These are phyloP conservation scores for Chaetomium strumarium DNA, from an alignment of 2,329 filamentous ascomycete species.

Conservation along the genomic window DNA sequence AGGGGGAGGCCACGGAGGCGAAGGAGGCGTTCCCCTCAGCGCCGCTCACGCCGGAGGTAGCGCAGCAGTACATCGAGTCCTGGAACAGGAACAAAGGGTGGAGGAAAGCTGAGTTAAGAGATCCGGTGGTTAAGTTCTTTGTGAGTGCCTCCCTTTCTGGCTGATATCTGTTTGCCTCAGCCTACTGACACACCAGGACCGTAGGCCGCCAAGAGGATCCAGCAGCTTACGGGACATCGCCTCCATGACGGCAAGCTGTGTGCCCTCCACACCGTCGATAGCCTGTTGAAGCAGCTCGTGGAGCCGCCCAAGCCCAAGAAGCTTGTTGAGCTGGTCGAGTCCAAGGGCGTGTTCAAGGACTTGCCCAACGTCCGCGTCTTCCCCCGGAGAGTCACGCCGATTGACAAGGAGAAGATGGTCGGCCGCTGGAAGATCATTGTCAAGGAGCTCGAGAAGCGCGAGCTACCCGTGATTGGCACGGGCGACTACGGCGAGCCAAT, in stretches of 20 bases:
- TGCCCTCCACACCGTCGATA: constrained; percentile 46
- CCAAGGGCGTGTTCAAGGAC: constrained; percentile 39
- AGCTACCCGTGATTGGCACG: constrained; percentile 30
- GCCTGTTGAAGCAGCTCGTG: constrained; percentile 49
- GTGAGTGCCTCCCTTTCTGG: constrained; percentile 41
- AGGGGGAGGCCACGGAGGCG: not conserved
- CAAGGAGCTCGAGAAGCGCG: constrained; percentile 30
- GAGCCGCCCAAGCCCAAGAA: constrained; percentile 53
- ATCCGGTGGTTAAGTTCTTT: constrained; percentile 62
- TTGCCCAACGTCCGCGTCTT: constrained; percentile 68
- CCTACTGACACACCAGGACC: constrained; percentile 17
- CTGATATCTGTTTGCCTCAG: not conserved
- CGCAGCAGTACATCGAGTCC: constrained; percentile 36
- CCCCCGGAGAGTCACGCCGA: constrained; percentile 57
- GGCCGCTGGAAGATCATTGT: constrained; percentile 36
- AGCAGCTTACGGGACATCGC: constrained; percentile 72
- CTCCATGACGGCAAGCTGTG: constrained; percentile 65
- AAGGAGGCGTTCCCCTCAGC: not conserved
- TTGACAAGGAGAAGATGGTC: constrained; percentile 36
- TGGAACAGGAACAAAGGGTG: constrained; percentile 50
- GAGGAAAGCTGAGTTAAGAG: constrained; percentile 51
- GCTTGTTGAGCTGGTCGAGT: constrained; percentile 55
- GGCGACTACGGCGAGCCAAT: constrained; percentile 26
- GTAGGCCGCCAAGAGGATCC: constrained; percentile 73
- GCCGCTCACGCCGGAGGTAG: constrained; percentile 34